phyloP scores from a whole-genome alignment of 2,329 filamentous ascomycete species.

The Colletotrichum tropicicola region DNA sequence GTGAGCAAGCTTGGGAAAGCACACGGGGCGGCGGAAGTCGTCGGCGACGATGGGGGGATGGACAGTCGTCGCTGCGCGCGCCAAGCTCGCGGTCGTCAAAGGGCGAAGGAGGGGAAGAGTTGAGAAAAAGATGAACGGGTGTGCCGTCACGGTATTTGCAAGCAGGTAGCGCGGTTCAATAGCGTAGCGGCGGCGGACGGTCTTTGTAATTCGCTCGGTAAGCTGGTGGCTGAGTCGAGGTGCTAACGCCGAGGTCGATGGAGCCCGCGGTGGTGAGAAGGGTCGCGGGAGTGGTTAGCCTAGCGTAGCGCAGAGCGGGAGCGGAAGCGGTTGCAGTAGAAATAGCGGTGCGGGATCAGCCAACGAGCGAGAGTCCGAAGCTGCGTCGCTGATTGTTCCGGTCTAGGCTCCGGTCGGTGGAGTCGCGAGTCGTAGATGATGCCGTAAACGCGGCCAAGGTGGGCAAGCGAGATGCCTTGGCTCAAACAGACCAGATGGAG shows the following conservation, averaged over 20 bases:
- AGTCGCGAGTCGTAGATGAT: slow-evolving; percentile 2
- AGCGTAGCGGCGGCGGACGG: slow-evolving; percentile 16
- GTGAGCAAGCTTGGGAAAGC: neutral
- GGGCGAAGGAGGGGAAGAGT: neutral
- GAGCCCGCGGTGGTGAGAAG: neutral
- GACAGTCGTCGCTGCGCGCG: neutral
- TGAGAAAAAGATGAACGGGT: neutral
- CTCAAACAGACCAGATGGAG: neutral
- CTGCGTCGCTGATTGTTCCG: too few species aligned
- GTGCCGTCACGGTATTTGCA: slow-evolving; percentile 21
- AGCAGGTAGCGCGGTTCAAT: slow-evolving; percentile 8
- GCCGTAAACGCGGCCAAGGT: neutral
- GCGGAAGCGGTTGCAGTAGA: neutral
- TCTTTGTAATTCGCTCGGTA: slow-evolving; percentile 25
- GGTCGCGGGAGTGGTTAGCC: neutral
- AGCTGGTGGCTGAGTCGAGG: slow-evolving; percentile 20
- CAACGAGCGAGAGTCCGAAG: slow-evolving; percentile 4
- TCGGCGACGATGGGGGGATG: neutral
- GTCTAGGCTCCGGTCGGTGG: slow-evolving; percentile 13
- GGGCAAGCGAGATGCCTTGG: neutral
- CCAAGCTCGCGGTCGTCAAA: neutral
- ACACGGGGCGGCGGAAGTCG: neutral
- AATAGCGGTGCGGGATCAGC: neutral
- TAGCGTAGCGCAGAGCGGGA: too few species aligned
- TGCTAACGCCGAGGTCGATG: slow-evolving; percentile 12